Evolutionary conservation across 148 eudicot genomes (phyloP), one percentile per base, ranked within the genome.

Genomic region (Rhododendron vialii): DNA sequence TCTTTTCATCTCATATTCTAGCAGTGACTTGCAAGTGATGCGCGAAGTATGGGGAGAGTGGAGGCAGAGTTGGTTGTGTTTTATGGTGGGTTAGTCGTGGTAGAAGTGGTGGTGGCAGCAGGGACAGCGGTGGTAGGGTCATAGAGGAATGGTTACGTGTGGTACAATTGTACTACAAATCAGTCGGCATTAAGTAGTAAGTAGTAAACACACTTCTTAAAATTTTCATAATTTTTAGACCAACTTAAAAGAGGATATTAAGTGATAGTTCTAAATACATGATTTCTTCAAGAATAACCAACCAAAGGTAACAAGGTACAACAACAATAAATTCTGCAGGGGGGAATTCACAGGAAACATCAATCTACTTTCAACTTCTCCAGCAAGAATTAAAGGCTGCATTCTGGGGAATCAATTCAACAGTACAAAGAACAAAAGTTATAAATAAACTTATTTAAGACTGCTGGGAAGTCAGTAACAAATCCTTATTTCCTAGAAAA

Each of bases 331-430:
- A 78, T 45, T 45, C 45, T 3, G 15, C 53, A 45, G 6, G 30
- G 28, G 26, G 47, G 7, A 45, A 43, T 78, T 77, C 26, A 47
- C 33, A n/a, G 41, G 26, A 75, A 75, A 45, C 15, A 0, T 78
- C 55, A 45, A 78, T n/a, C 33, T 78, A 24, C 28, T 43, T 78
- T 45, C 55, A 45, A 78, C 30, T 45, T n/a, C 18, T 76, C 61
- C 82, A 50, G 55, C 61, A 80, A 28, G 36, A 22, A 80, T 28
- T 80, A 48, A 80, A 80, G 51, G 61, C 82, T 80, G 22, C 57
- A 26, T 50, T 5, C 61, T 50, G 5, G 14, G 61, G 47, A n/a
- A 50, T 50, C 81, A 80, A 50, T 48, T 80, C 28, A 47, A 47
- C 30, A 76, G 45, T 76, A 38, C n/a, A 55, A 3, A 55, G 61